Base-by-base conservation (phyloP, 2,329 filamentous ascomycete species). In the Xylaria multiplex region DNA sequence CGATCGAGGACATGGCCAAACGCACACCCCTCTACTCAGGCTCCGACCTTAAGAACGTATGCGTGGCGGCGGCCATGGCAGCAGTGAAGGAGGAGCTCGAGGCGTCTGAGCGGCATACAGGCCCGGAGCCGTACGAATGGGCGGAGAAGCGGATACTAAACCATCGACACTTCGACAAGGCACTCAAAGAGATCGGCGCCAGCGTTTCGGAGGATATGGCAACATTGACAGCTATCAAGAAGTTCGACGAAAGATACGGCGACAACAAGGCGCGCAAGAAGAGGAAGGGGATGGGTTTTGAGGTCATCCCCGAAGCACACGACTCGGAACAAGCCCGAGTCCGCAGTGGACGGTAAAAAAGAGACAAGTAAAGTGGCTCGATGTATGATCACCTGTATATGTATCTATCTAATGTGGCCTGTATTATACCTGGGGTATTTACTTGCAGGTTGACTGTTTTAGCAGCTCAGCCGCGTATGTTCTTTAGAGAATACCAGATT, bases 181-280 rank as follows among this genome's bases (percentile, higher is more conserved):
- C 93, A 2, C 84, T 97, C 73, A 86, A 88, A 73, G 94, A 98
- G 79, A 97, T 99, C 71, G 92, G 91, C 62, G 93, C 96, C 0
- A 96, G 92, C 73, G 94, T 97, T 71, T 94, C 89, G 73, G 95
- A 97, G 78, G 94, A 99, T 75, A 98, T 97, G 95, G 85, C 88
- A 55, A 93, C 89, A 37, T 82, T 99, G 68, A 88, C 88, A 70
- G 92, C 92, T 13, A 97, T 99, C 73, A 87, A 93, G 73, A 96
- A 96, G 80, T 99, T 98, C 75, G 96, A 99, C 76, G 93, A 97
- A 80, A 91, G 95, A 77, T 99, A 94, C 77, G 95, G 96, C 30
- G 93, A 97, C 76, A 86, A 90, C 50, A 69, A 69, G 52, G 86
- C 87, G 75, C 88, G 86, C 76, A 89, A 86, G 78, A 88, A 81